A percentile compares a stretch with the other conserved stretches of the same genome.
These are phyloP conservation scores for Volvox reticuliferus DNA, from an alignment of 139 green algal genomes.

Conservation along the genomic window DNA sequence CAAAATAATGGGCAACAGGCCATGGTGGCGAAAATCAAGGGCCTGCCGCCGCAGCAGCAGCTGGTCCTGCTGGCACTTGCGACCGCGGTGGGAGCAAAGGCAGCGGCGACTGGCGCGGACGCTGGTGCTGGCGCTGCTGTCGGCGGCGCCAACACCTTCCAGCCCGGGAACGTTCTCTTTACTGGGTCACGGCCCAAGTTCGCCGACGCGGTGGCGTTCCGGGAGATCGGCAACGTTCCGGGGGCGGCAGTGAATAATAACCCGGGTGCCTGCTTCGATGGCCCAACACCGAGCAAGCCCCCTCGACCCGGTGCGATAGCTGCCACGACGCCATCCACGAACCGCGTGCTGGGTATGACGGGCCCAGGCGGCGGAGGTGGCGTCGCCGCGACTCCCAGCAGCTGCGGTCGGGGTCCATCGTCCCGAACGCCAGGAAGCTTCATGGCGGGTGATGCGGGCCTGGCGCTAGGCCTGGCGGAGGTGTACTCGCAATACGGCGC, in stretches of 20 bases:
- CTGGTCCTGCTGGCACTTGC: slow-evolving; percentile 51
- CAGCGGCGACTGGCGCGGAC: neutral
- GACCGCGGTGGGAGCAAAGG: slow-evolving; percentile 26
- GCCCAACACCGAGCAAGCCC: slow-evolving; percentile 30
- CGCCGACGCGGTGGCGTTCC: slow-evolving; percentile 27
- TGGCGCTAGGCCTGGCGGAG: slow-evolving; percentile 13
- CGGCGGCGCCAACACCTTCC: neutral
- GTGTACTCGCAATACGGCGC: slow-evolving; percentile 13
- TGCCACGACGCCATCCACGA: neutral
- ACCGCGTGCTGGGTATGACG: slow-evolving; percentile 17
- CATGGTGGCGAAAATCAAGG: slow-evolving; percentile 30
- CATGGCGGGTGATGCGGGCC: slow-evolving; percentile 11
- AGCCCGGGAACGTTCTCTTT: slow-evolving; percentile 17
- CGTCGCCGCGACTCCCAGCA: slow-evolving; percentile 23
- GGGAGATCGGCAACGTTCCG: slow-evolving; percentile 38
- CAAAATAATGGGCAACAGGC: slow-evolving; percentile 4
- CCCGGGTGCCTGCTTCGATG: slow-evolving; percentile 35
- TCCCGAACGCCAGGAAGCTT: slow-evolving; percentile 43
- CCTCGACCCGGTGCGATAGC: neutral
- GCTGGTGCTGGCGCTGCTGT: neutral
- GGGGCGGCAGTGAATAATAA: neutral
- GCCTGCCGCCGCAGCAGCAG: slow-evolving; percentile 57
- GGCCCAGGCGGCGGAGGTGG: neutral
- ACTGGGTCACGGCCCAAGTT: slow-evolving; percentile 42
- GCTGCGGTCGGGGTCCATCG: neutral